These are phyloP conservation scores for Nicotiana tomentosiformis DNA, from an alignment of 257 asterid genomes.

Conservation along the genomic window DNA sequence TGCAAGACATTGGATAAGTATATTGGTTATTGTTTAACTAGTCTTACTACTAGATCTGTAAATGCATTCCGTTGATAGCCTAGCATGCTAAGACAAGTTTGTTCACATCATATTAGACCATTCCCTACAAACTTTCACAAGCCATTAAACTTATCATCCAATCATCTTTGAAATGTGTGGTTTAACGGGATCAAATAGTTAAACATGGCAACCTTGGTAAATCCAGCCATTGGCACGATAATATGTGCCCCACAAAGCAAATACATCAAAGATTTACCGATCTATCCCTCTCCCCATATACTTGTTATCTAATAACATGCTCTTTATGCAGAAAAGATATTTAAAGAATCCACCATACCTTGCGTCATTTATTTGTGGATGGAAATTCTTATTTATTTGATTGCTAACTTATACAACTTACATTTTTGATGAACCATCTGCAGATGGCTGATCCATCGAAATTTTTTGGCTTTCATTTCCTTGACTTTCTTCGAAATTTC, in stretches of 20 bases:
- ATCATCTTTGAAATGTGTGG: background rate
- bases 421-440: constrained; percentile 32
- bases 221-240: background rate
- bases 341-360: background rate
- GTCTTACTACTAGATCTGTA: background rate
- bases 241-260: background rate
- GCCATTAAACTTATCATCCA: background rate
- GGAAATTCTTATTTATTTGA: background rate
- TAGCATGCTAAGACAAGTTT: background rate
- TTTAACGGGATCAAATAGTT: background rate
- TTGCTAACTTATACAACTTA: constrained; percentile 9
- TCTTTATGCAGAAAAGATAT: background rate
- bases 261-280: background rate
- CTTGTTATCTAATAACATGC: background rate
- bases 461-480: constrained; percentile 21
- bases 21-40: background rate
- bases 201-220: background rate
- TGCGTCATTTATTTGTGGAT: background rate
- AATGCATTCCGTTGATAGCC: background rate
- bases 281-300: background rate
- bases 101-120: background rate
- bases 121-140: background rate
- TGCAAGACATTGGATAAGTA: background rate
- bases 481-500: constrained; percentile 42
- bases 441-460: constrained; percentile 18